A percentile compares a stretch with the other conserved stretches of the same genome.
Conservation (phyloP, 2,329 filamentous ascomycete species). For the Aspergillus novoparasiticus region DNA sequence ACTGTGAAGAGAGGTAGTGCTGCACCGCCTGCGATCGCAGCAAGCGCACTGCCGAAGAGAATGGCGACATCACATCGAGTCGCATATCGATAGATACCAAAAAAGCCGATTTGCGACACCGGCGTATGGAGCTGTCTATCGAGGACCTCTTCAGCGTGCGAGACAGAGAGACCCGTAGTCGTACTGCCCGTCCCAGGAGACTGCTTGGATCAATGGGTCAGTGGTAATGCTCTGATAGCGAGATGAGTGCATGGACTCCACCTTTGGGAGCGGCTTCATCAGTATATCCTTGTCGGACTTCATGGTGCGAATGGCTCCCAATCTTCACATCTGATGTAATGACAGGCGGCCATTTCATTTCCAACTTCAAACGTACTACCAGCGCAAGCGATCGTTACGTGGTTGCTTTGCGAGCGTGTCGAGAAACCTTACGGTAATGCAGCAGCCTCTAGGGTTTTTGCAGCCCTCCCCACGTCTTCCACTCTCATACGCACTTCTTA, state of each 20-base stretch:
- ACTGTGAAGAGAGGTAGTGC: slow-evolving; percentile 76
- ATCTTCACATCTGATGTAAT: neutral
- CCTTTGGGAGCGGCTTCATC: slow-evolving; percentile 7
- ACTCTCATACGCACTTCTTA: neutral
- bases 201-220: neutral
- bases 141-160: slow-evolving; percentile 62
- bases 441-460: neutral
- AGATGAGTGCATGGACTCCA: neutral
- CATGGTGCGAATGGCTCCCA: neutral
- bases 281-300: neutral
- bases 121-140: slow-evolving; percentile 67
- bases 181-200: slow-evolving; percentile 5
- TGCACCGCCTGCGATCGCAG: slow-evolving; percentile 70
- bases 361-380: neutral
- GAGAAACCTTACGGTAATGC: neutral
- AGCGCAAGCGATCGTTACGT: neutral
- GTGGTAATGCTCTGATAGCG: too few species aligned
- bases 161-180: slow-evolving; percentile 6
- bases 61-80: slow-evolving; percentile 64
- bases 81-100: slow-evolving; percentile 68
- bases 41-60: slow-evolving; percentile 59
- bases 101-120: slow-evolving; percentile 61
- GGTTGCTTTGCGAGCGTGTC: neutral
- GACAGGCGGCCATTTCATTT: neutral
- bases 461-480: neutral